Evolutionary conservation across 768 basidiomycete species (phyloP).

Genomic region (Lactarius trivialis): DNA sequence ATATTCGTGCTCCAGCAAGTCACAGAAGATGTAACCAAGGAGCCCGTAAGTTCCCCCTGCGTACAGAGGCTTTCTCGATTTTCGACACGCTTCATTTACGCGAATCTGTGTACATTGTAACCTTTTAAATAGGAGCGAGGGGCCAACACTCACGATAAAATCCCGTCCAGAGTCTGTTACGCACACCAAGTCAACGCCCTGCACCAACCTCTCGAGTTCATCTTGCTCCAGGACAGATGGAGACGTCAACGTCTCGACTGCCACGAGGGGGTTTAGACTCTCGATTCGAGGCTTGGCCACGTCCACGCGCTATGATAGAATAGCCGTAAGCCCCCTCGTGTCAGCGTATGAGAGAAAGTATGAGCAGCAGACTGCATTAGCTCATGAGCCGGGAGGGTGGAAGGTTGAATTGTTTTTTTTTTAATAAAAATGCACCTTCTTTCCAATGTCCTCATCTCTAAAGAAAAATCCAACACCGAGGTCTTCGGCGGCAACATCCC

Average conservation of each 20-base stretch:
- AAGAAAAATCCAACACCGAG: conserved; percentile 91
- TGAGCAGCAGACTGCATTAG: neutral
- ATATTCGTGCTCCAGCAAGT: conserved; percentile 82
- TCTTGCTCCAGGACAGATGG: conserved; percentile 42
- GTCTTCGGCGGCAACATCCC: conserved; percentile 73
- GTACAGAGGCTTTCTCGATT: conserved; percentile 73
- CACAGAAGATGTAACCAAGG: conserved; percentile 90
- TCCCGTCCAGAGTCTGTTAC: conserved; percentile 72
- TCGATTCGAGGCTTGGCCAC: conserved; percentile 81
- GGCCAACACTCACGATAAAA: conserved; percentile 54
- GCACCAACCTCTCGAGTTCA: conserved; percentile 52
- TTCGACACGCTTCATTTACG: conserved; percentile 76
- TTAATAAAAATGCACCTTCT: conserved; percentile 50
- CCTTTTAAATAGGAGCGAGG: conserved; percentile 12
- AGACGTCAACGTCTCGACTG: conserved; percentile 60
- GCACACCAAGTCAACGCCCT: conserved; percentile 76
- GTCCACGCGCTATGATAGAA: conserved; percentile 61
- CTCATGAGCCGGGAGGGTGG: neutral
- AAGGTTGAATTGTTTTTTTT: neutral
- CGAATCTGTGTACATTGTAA: conserved; percentile 46
- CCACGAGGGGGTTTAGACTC: conserved; percentile 88
- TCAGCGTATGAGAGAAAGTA: neutral
- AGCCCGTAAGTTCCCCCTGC: conserved; percentile 90
- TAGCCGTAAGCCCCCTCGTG: conserved; percentile 34
- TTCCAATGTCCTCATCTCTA: conserved; percentile 87